Percentiles rank a stretch among this genome's conserved stretches.
phyloP scores from a whole-genome alignment of 306 rosid genomes.

The Argentina anserina region DNA sequence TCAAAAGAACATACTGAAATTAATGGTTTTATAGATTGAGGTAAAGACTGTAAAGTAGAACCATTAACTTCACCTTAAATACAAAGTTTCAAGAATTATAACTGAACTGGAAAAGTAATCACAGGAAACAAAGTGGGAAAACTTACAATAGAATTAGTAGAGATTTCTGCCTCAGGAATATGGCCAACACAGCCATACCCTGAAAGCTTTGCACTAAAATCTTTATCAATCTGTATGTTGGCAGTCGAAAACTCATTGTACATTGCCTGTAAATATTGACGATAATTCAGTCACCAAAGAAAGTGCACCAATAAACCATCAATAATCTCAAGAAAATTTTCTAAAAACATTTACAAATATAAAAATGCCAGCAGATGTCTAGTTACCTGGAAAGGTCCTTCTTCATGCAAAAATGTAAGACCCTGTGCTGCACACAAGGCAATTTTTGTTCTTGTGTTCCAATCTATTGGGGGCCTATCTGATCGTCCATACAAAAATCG shows the following conservation, averaged over 20 bases:
- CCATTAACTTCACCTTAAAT: neutral
- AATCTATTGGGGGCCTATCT: slow-evolving; percentile 91
- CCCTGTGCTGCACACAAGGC: slow-evolving; percentile 94
- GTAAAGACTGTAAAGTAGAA: neutral
- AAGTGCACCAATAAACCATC: neutral
- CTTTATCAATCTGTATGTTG: slow-evolving; percentile 94
- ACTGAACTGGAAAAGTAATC: neutral
- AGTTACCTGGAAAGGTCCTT: slow-evolving; percentile 98
- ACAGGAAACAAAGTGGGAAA: neutral
- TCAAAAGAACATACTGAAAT: neutral
- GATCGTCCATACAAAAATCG: slow-evolving; percentile 79
- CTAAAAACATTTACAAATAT: neutral
- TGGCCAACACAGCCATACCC: slow-evolving; percentile 98
- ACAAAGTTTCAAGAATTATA: neutral
- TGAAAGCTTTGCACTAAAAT: slow-evolving; percentile 98
- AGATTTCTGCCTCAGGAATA: slow-evolving; percentile 77
- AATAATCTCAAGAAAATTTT: neutral
- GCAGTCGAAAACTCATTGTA: slow-evolving; percentile 91
- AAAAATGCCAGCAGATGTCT: neutral
- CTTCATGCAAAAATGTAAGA: slow-evolving; percentile 96
- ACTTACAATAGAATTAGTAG: slow-evolving; percentile 77
- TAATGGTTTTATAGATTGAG: neutral
- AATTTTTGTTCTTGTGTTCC: slow-evolving; percentile 95
- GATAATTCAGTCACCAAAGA: slow-evolving; percentile 27
- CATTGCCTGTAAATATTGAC: slow-evolving; percentile 72